Evolutionary conservation across 1,284 basidiomycete species (phyloP).

Genomic region (Melanopsichium pennsylvanicum): DNA sequence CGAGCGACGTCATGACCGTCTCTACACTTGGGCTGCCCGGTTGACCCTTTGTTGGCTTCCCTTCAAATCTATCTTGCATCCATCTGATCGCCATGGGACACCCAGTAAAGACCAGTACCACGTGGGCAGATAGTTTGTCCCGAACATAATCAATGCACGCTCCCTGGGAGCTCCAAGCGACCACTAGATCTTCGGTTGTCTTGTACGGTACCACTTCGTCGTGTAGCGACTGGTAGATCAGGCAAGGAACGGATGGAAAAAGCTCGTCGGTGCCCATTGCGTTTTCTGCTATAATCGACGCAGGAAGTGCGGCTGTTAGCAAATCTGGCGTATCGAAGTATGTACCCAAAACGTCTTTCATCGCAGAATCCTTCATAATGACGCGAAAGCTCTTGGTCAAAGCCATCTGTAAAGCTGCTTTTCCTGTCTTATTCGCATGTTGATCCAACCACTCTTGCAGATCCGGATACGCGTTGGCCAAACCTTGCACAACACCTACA

Average conservation of each 20-base stretch:
- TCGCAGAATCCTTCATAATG: constrained; percentile 22
- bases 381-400: constrained; percentile 29
- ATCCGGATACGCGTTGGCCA: constrained; percentile 45
- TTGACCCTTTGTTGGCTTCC: constrained; percentile 9
- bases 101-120: constrained; percentile 40
- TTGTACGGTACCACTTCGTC: constrained; percentile 57
- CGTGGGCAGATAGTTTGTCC: constrained; percentile 27
- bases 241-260: constrained; percentile 38
- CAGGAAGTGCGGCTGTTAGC: constrained; percentile 8
- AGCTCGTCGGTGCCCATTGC: constrained; percentile 23
- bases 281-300: constrained; percentile 37
- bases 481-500: constrained; percentile 49
- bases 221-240: constrained; percentile 53
- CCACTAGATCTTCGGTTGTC: constrained; percentile 40
- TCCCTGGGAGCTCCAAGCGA: constrained; percentile 27
- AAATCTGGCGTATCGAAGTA: constrained; percentile 35
- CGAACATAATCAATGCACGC: constrained; percentile 43
- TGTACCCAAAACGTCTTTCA: constrained; percentile 38
- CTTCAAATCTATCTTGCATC: constrained; percentile 47
- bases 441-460: constrained; percentile 48
- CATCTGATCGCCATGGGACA: constrained; percentile 32
- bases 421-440: constrained; percentile 35
- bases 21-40: constrained; percentile 19
- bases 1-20: constrained; percentile 32
- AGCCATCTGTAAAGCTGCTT: constrained; percentile 19